These are phyloP conservation scores for Boletus subcaerulescens DNA, from an alignment of 768 basidiomycete species.

Conservation along the genomic window DNA sequence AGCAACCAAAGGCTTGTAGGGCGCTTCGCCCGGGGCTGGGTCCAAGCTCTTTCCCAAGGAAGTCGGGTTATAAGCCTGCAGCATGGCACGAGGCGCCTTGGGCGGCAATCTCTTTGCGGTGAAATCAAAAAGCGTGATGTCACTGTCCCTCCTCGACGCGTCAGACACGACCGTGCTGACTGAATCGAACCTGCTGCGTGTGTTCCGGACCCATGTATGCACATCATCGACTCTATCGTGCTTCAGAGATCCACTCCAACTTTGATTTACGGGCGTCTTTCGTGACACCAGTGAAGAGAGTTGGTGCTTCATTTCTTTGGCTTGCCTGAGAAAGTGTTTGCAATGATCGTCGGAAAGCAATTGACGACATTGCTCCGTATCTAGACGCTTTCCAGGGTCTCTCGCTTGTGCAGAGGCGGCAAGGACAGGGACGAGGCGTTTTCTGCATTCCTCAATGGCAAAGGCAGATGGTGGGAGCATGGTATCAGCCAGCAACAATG, in stretches of 20 bases:
- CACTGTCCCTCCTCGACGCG: conserved; percentile 23
- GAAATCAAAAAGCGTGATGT: conserved; percentile 23
- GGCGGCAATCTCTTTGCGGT: conserved; percentile 11
- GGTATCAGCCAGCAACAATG: conserved; percentile 4
- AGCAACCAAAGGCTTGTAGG: background rate
- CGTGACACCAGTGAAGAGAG: conserved; percentile 10
- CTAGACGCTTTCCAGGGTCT: conserved; percentile 10
- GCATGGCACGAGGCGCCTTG: conserved; percentile 23
- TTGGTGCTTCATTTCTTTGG: conserved; percentile 27
- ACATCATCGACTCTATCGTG: conserved; percentile 11
- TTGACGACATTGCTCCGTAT: conserved; percentile 18
- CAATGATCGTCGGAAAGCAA: conserved; percentile 31
- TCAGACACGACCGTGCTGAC: conserved; percentile 12
- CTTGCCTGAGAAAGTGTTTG: conserved; percentile 15
- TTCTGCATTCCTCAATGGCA: conserved; percentile 26
- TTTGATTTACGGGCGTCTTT: conserved; percentile 1
- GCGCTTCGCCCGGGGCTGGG: background rate
- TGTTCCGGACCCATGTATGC: conserved; percentile 12
- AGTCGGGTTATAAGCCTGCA: conserved; percentile 5
- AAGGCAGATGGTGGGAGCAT: conserved; percentile 8
- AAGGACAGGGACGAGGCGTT: conserved; percentile 25
- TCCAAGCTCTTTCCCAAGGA: background rate
- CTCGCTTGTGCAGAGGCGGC: conserved; percentile 15
- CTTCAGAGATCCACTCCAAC: conserved; percentile 3
- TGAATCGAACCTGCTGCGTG: conserved; percentile 17